These are phyloP conservation scores for Cylindrotheca fusiformis DNA, from an alignment of 108 stramenopile genomes.

Conservation along the genomic window DNA sequence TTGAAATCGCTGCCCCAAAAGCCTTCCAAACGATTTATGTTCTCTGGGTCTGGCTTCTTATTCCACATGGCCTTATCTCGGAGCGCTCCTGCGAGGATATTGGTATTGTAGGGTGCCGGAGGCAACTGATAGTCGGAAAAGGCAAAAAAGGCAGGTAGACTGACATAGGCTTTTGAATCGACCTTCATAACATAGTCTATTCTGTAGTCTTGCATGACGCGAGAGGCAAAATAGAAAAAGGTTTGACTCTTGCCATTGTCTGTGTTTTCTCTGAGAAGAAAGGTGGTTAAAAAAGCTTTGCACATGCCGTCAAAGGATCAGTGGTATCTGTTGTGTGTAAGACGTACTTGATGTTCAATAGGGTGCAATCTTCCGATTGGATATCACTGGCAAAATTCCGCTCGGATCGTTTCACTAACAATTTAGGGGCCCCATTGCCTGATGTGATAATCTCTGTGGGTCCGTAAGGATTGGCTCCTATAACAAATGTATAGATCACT, in stretches of 20 bases:
- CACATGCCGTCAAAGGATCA: too few species aligned
- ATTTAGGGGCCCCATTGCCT: neutral
- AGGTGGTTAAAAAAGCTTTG: too few species aligned
- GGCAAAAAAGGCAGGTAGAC: conserved; percentile 27
- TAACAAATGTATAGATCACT: conserved; percentile 45
- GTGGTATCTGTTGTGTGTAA: too few species aligned
- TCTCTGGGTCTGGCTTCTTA: conserved; percentile 1
- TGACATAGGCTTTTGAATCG: conserved; percentile 30
- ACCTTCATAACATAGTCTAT: conserved; percentile 44
- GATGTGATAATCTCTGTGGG: neutral
- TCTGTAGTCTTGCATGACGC: neutral
- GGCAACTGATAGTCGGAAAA: conserved; percentile 34
- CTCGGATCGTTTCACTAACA: neutral
- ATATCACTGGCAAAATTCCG: neutral
- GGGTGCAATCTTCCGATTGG: neutral
- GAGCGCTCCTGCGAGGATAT: conserved; percentile 36
- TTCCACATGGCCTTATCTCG: conserved; percentile 41
- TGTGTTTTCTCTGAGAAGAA: conserved; percentile 38
- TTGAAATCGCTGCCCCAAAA: conserved; percentile 39
- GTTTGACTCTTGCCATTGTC: conserved; percentile 46
- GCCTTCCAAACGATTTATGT: conserved; percentile 18
- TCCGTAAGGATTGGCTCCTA: conserved; percentile 13
- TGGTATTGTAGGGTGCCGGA: conserved; percentile 41
- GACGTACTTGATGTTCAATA: neutral
- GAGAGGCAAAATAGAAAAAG: conserved; percentile 32